Percentiles rank a stretch among this genome's conserved stretches.
These are phyloP conservation scores for Drosera spatulata DNA, from an alignment of 179 eudicot genomes.

Conservation along the genomic window DNA sequence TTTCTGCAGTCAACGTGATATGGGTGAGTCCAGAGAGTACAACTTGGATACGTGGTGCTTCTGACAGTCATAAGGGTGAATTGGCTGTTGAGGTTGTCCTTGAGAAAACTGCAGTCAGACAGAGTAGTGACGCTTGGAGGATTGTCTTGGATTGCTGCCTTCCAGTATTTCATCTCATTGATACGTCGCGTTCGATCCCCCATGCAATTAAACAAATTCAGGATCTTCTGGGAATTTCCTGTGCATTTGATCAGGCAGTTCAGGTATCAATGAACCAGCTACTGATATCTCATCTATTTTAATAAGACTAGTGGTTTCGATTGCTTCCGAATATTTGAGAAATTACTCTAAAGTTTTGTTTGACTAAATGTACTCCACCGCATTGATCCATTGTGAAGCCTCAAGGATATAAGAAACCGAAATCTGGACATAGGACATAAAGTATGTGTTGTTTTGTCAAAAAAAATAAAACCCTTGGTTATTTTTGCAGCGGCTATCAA, in stretches of 20 bases:
- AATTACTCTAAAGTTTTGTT: too few relatives aligned
- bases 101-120: slow-evolving; percentile 67
- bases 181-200: slow-evolving; percentile 70
- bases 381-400: background rate
- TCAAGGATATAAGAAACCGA: background rate
- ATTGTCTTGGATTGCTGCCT: slow-evolving; percentile 80
- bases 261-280: slow-evolving; percentile 38
- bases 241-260: slow-evolving; percentile 92
- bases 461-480: background rate
- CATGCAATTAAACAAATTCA: slow-evolving; percentile 89
- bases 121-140: slow-evolving; percentile 93
- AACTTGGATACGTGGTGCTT: slow-evolving; percentile 51
- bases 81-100: slow-evolving; percentile 68
- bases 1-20: slow-evolving; percentile 52
- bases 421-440: background rate
- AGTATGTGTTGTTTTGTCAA: background rate
- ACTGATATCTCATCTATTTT: too few relatives aligned
- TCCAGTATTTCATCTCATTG: slow-evolving; percentile 74
- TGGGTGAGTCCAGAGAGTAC: slow-evolving; percentile 79
- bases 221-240: slow-evolving; percentile 80
- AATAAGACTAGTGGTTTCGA: too few relatives aligned
- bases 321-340: too few relatives aligned
- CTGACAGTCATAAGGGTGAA: slow-evolving; percentile 53
- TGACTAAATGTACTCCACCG: too few relatives aligned
- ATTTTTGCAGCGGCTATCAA: slow-evolving; percentile 74